phyloP scores from a whole-genome alignment of 805 yeast genomes.

The Saccharomycopsis babjevae region DNA sequence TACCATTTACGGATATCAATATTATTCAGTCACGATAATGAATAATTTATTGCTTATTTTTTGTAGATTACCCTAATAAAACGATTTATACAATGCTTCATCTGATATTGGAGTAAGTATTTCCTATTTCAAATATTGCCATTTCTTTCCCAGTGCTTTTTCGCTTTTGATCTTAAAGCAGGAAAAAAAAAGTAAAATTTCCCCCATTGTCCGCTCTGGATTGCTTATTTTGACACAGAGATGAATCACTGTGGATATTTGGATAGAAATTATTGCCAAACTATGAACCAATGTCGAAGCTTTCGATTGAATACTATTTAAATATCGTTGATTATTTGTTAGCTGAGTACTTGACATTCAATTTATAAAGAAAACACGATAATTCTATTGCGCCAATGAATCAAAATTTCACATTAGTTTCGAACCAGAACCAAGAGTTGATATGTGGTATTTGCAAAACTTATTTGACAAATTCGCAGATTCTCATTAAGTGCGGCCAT shows the following conservation, averaged over 20 bases:
- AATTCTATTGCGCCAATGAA: not conserved
- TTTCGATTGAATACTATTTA: not conserved
- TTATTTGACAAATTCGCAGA: conserved; percentile 13
- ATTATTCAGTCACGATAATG: too few relatives aligned
- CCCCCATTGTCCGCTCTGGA: not conserved
- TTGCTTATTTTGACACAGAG: not conserved
- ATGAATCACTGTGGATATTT: not conserved
- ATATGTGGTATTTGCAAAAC: conserved; percentile 15
- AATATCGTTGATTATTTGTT: not conserved
- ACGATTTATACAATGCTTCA: too few relatives aligned
- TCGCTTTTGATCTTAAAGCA: not conserved
- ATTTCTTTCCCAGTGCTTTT: not conserved
- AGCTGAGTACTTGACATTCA: not conserved
- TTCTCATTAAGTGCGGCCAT: conserved; percentile 16
- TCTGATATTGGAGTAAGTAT: too few relatives aligned
- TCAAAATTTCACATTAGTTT: not conserved
- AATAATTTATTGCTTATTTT: too few relatives aligned
- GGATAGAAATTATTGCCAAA: not conserved
- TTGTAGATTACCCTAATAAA: too few relatives aligned
- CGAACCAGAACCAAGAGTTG: conserved; percentile 1
- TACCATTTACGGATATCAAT: too few relatives aligned
- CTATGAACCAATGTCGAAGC: too few relatives aligned
- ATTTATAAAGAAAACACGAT: not conserved
- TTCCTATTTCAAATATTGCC: not conserved
- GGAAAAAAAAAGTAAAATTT: not conserved